Percentiles rank a stretch among this genome's conserved stretches.
Evolutionary conservation across 164 flowering plant species (phyloP).

Genomic region (Sedum album): DNA sequence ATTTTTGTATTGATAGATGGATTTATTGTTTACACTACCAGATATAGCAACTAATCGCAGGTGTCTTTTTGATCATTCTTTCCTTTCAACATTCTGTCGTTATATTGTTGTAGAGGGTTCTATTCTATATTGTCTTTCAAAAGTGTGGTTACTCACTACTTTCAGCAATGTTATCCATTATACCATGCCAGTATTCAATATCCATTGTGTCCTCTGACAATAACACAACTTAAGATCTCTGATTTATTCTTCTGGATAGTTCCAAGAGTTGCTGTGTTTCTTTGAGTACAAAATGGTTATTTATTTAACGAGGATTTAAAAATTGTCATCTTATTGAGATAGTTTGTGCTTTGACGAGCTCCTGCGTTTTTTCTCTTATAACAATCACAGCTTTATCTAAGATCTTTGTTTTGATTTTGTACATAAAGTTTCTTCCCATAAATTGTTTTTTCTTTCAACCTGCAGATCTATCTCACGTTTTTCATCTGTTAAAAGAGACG

Average conservation of each 20-base stretch:
- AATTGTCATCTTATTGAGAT: too few species aligned
- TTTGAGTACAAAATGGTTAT: too few species aligned
- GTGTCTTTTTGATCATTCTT: neutral
- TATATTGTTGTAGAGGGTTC: too few species aligned
- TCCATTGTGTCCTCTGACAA: too few species aligned
- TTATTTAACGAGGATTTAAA: too few species aligned
- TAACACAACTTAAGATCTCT: too few species aligned
- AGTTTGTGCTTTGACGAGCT: neutral
- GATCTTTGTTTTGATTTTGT: neutral
- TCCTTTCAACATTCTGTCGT: neutral
- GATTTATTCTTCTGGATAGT: too few species aligned
- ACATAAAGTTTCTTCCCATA: neutral
- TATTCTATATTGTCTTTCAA: neutral
- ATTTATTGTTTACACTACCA: neutral
- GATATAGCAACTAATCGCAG: neutral
- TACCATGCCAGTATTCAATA: too few species aligned
- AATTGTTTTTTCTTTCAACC: slow-evolving; percentile 11
- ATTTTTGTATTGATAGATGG: neutral
- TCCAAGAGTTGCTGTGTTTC: too few species aligned
- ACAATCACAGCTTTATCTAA: neutral
- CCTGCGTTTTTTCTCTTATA: neutral
- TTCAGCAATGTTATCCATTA: too few species aligned
- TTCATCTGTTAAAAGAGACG: slow-evolving; percentile 67
- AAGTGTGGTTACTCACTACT: neutral
- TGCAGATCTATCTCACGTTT: slow-evolving; percentile 87